These are phyloP conservation scores for Phytophthora rubi DNA, from an alignment of 352 stramenopile species.

Conservation along the genomic window DNA sequence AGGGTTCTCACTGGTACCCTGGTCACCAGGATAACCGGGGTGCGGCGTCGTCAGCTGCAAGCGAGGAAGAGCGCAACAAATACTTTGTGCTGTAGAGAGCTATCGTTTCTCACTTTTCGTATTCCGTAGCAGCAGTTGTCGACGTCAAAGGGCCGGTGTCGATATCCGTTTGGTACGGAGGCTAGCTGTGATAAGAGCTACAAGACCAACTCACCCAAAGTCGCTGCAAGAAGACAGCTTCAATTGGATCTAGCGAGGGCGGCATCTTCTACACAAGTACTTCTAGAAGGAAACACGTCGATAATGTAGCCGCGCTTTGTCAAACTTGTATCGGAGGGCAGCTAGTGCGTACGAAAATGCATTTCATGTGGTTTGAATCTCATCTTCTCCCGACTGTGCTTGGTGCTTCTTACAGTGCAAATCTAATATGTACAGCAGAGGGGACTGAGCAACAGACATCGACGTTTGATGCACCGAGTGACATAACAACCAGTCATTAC, in stretches of 20 bases:
- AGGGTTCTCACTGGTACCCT: slow-evolving; percentile 53
- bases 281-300: slow-evolving; percentile 6
- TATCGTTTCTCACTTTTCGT: slow-evolving; percentile 27
- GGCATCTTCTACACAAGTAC: slow-evolving; percentile 6
- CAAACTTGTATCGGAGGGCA: slow-evolving; percentile 1
- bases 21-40: slow-evolving; percentile 45
- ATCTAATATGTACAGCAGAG: too few relatives aligned
- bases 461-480: slow-evolving; percentile 2
- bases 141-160: slow-evolving; percentile 17
- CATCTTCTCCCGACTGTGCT: too few relatives aligned
- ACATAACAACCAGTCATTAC: slow-evolving; percentile 47
- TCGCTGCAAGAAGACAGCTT: slow-evolving; percentile 23
- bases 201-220: slow-evolving; percentile 21
- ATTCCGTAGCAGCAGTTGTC: slow-evolving; percentile 24
- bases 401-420: too few relatives aligned
- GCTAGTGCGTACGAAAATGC: slow-evolving; percentile 18
- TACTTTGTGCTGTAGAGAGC: slow-evolving; percentile 83
- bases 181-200: slow-evolving; percentile 29
- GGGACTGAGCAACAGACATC: too few relatives aligned
- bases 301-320: slow-evolving; percentile 8
- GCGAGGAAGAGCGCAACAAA: slow-evolving; percentile 80
- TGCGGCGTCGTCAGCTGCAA: slow-evolving; percentile 48
- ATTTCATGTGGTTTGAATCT: slow-evolving; percentile 12
- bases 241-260: slow-evolving; percentile 15
- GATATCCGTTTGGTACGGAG: slow-evolving; percentile 29